Percentiles rank a stretch among this genome's conserved stretches.
phyloP scores from a whole-genome alignment of 495 filamentous ascomycete genomes.

The Thermochaetoides thermophila region DNA sequence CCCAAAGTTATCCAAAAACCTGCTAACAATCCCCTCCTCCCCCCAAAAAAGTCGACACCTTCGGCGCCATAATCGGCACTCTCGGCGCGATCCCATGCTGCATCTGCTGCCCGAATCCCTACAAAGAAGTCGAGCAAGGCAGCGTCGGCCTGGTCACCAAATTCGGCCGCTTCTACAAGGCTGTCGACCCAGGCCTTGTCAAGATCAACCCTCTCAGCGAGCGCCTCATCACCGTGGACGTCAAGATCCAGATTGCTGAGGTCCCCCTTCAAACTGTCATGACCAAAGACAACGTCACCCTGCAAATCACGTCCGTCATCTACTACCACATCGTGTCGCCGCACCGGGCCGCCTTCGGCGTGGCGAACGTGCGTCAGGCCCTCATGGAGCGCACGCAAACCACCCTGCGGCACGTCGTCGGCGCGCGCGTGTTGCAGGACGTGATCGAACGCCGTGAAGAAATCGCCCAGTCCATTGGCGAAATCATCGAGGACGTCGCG shows the following conservation, averaged over 20 bases:
- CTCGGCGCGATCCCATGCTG: conserved; percentile 87
- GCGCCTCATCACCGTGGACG: conserved; percentile 78
- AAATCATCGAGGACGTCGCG: conserved; percentile 96
- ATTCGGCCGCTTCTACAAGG: conserved; percentile 91
- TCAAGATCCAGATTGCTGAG: conserved; percentile 98
- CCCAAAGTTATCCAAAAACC: background rate
- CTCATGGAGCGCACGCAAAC: conserved; percentile 97
- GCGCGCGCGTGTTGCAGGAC: conserved; percentile 90
- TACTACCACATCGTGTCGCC: conserved; percentile 96
- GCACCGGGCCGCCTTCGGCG: conserved; percentile 96
- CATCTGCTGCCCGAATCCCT: conserved; percentile 86
- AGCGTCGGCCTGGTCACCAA: conserved; percentile 90
- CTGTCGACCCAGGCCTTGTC: conserved; percentile 92
- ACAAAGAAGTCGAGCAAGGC: conserved; percentile 84
- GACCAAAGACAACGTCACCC: conserved; percentile 97
- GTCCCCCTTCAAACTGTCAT: conserved; percentile 95
- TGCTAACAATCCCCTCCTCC: background rate
- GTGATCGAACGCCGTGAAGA: conserved; percentile 98
- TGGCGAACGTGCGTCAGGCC: conserved; percentile 83
- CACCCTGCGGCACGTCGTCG: conserved; percentile 92
- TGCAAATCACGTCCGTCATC: conserved; percentile 90
- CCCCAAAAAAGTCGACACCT: conserved; percentile 58
- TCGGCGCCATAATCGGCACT: conserved; percentile 66
- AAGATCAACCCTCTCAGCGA: conserved; percentile 97
- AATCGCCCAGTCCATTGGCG: conserved; percentile 81